Base-by-base conservation (phyloP, 495 filamentous ascomycete genomes). In the Tuber umbilicatum region DNA sequence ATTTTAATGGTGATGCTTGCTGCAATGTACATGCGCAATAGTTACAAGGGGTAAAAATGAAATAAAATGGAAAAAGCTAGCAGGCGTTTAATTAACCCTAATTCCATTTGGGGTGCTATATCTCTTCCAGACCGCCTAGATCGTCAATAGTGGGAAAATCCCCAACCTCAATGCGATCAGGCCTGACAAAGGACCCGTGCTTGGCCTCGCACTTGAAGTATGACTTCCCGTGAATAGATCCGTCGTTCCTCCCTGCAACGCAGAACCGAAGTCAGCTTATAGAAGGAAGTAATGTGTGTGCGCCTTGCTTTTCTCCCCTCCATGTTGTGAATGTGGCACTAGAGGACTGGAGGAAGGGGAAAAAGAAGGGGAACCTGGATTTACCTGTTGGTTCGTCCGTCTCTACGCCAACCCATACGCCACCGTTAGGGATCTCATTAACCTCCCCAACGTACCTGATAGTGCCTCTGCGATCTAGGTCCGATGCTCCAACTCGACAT, bases 141-240 rank as follows among this genome's bases (percentile, higher is more conserved):
- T 93, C 92, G 76, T 91, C 88, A 45, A 92, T 76, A 27, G 88
- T 87, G n/a, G 90, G 89, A 75, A 88, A 97, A 78, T 97, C 92
- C 38, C 95, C 95, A 38, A 94, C 88, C 84, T 97, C 92, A 12
- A 97, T 89, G 81, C 93, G 88, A 78, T 97, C 95, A 42, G 95
- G 92, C 82, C 94, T 88, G 16, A 97, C 93, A 83, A 97, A 97
- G 39, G 92, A 90, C 21, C 94, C 94, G 71, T 87, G 88, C 82
- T 95, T 94, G 42, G 86, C 85, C 27, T 87, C 87, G 75, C 88
- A 89, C 43, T 86, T 84, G 85, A 96, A 97, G 84, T 95, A 96
- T 69, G 89, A 86, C 74, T 88, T 89, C 40, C 91, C 91, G n/a
- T 86, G 87, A 64, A 96, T 87, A 79, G 90, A 92, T 27, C 94